phyloP scores from a whole-genome alignment of 306 rosid species.

The Fragaria iinumae region DNA sequence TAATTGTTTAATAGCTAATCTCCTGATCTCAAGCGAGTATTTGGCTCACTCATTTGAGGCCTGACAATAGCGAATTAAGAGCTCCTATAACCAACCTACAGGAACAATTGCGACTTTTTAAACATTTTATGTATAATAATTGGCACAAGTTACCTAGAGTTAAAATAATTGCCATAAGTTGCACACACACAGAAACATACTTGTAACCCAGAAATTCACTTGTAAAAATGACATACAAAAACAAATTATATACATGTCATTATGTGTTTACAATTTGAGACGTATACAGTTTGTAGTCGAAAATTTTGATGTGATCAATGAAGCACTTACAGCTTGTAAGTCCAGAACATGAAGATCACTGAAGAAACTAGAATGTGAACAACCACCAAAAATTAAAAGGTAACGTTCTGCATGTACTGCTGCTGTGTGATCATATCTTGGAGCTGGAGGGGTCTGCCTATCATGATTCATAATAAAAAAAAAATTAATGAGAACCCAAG shows the following conservation, averaged over 20 bases:
- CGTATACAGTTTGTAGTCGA: neutral
- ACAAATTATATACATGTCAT: neutral
- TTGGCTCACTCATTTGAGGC: neutral
- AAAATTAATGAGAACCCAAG: constrained; percentile 34
- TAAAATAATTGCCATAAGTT: neutral
- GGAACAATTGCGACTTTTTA: neutral
- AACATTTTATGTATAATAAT: neutral
- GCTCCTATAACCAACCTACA: neutral
- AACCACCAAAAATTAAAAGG: constrained; percentile 91
- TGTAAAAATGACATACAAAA: neutral
- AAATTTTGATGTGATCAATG: neutral
- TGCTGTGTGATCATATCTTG: constrained; percentile 90
- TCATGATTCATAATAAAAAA: constrained; percentile 49
- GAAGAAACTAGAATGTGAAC: constrained; percentile 89
- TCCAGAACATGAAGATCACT: constrained; percentile 86
- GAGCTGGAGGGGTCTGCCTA: constrained; percentile 92
- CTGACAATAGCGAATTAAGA: neutral
- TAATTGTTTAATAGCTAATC: neutral
- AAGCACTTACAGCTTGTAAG: constrained; percentile 69
- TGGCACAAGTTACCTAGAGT: neutral
- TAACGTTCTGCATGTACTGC: constrained; percentile 69
- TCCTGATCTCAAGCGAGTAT: neutral
- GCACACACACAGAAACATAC: neutral
- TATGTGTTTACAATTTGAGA: neutral
- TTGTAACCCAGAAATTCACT: constrained; percentile 1